Evolutionary conservation across 1,284 basidiomycete species (phyloP), one percentile per base, ranked within the genome.

Genomic region (Cryptococcus sp.): DNA sequence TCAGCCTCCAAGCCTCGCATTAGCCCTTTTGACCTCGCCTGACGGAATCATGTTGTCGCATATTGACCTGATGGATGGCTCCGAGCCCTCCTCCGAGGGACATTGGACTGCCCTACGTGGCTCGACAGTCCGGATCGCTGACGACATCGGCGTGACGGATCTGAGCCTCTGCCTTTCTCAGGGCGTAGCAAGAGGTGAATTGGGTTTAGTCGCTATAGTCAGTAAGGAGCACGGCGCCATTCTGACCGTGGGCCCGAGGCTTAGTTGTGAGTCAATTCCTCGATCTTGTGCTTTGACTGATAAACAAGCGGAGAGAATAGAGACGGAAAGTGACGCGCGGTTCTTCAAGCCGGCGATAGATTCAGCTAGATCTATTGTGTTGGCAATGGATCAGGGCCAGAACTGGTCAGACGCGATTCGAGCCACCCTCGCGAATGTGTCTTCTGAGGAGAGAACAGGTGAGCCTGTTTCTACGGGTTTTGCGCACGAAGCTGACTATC

Each of bases 381-480:
- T 61, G 7, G 66, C 67, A 7, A 55, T 67, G 13, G 53, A 57
- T 18, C 64, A 69, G 37, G 64, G 58, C 7, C 53, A 60, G 7
- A 60, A 62, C 46, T 72, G 64, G 61, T 61, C 62, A 37, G 69
- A 72, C 40, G 61, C 62, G 1, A 46, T 69, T 13, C 60, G 67
- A n/a, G 62, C 64, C 2, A 61, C 56, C 0, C 56, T 61, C 24
- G 60, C 59, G 7, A 36, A 44, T 4, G 40, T 47, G 0, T 44
- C 45, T 2, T 40, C 43, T 16, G 49, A 32, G 24, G 34, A 57
- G 11, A 51, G 46, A 9, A 49, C 44, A n/a, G 50, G 60, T 62
- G 19, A 48, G 62, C 46, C 14, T 1, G 25, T 19, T 14, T 22
- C 23, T 11, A 5, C 34, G 3, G 7, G 39, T 23, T 18, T 25